Conservation (phyloP, 1,284 basidiomycete genomes). For the Clitocybe nebularis region DNA sequence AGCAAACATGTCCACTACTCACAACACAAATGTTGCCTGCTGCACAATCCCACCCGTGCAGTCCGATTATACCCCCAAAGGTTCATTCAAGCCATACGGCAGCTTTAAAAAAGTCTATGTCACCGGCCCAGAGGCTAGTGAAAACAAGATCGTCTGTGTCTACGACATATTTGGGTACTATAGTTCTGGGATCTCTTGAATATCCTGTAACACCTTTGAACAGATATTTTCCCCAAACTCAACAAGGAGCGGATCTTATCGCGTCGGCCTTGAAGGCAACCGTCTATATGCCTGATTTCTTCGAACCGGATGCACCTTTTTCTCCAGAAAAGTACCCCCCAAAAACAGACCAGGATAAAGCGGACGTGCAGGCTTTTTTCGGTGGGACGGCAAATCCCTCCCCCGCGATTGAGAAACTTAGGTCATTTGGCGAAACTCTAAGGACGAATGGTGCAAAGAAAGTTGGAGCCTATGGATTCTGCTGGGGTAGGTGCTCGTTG, state of each 20-base stretch:
- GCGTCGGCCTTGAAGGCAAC: conserved; percentile 45
- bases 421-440: conserved; percentile 41
- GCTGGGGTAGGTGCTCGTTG: conserved; percentile 52
- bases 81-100: conserved; percentile 37
- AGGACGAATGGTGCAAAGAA: conserved; percentile 43
- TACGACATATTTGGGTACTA: conserved; percentile 63
- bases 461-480: conserved; percentile 53
- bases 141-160: conserved; percentile 52
- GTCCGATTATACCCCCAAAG: conserved; percentile 50
- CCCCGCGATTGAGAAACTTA: conserved; percentile 41
- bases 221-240: conserved; percentile 54
- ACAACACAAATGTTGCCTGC: conserved; percentile 58
- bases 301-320: conserved; percentile 50
- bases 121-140: conserved; percentile 42
- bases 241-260: conserved; percentile 62
- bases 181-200: not conserved
- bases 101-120: conserved; percentile 45
- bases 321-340: conserved; percentile 51
- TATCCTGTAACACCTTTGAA: not conserved
- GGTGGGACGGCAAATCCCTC: conserved; percentile 44
- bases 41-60: conserved; percentile 54
- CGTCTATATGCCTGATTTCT: conserved; percentile 67
- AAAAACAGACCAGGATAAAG: conserved; percentile 44
- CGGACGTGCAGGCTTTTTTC: conserved; percentile 52
- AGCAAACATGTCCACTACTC: conserved; percentile 36